Base-by-base conservation (phyloP, 768 basidiomycete species). In the Lenzites betulinus region DNA sequence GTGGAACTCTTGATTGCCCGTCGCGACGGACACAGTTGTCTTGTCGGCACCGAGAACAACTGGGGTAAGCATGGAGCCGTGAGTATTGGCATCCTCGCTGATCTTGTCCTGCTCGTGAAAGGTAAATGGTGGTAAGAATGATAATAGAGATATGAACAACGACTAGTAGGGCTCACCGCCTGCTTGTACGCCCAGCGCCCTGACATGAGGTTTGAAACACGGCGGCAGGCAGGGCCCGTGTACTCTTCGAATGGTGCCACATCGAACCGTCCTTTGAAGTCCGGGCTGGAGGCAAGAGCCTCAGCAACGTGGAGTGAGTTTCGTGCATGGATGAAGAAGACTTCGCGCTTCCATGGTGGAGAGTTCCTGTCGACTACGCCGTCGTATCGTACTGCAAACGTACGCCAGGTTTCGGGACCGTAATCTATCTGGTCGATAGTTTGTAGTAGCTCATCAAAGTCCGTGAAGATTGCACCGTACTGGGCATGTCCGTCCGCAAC, bases 171-270 rank as follows among this genome's bases (percentile, higher is more conserved):
- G 38, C 50, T 35, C 41, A 74, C 75, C 13, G 72, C 74, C 48
- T 83, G 77, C 5, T 66, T 54, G 77, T 76, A 81, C 3, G 75
- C 74, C 66, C 70, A 80, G 30, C 76, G 67, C 3, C 76, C 79
- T 0, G 77, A 78, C 74, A 80, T 77, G 20, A 81, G 64, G 66
- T 80, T 67, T 3, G 39, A 38, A 53, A 63, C 78, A 6, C 60
- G 68, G 0, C 73, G 63, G 69, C 63, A 0, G 67, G 72, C 13
- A 67, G 47, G 0, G 53, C 38, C 23, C 71, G 70, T 15, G 33
- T 66, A 63, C 5, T 70, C 67, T 7, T 66, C 58, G 42, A 73
- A 71, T 0, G 77, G 75, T 2, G 66, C 60, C 43, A 63, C 68
- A 55, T 80, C 75, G 13, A 76, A 72, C 15, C 72, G 61, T 0